phyloP scores from a whole-genome alignment of 31 red algal species.

The Bonnemaisonia californica region DNA sequence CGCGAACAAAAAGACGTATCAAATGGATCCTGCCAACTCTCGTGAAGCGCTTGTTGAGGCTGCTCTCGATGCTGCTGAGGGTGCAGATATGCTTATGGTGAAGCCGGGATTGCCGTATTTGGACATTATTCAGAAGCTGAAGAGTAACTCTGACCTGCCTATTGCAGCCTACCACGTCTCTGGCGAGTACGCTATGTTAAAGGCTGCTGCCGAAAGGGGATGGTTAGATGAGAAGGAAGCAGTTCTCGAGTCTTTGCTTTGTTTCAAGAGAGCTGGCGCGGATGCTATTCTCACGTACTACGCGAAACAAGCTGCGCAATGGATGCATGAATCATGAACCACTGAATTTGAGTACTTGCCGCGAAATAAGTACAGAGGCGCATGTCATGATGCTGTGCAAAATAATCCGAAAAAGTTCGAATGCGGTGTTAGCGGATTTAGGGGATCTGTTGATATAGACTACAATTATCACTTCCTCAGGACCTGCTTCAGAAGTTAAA shows the following conservation, averaged over 20 bases:
- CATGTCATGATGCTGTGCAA: too few relatives aligned
- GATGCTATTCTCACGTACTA: slow-evolving; percentile 98
- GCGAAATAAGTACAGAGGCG: too few relatives aligned
- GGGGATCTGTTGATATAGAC: too few relatives aligned
- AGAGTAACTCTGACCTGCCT: slow-evolving; percentile 67
- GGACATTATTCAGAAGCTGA: slow-evolving; percentile 87
- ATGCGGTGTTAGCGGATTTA: too few relatives aligned
- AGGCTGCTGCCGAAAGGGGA: slow-evolving; percentile 90
- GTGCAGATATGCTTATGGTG: slow-evolving; percentile 99
- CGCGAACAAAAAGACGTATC: slow-evolving; percentile 98
- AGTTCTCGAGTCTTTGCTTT: slow-evolving; percentile 86
- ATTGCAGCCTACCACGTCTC: slow-evolving; percentile 97
- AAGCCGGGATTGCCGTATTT: slow-evolving; percentile 97
- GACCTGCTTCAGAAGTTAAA: too few relatives aligned
- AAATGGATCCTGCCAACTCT: slow-evolving; percentile 98
- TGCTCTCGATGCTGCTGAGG: slow-evolving; percentile 86
- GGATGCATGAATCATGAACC: slow-evolving; percentile 76
- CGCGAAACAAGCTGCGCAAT: slow-evolving; percentile 88
- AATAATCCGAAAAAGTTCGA: too few relatives aligned
- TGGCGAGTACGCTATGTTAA: slow-evolving; percentile 99
- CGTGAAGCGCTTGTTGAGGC: slow-evolving; percentile 88
- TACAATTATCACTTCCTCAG: too few relatives aligned
- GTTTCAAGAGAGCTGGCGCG: slow-evolving; percentile 95
- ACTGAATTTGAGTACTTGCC: too few relatives aligned
- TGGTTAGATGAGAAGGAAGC: slow-evolving; percentile 93